These are phyloP conservation scores for Saccharomyces hybrid DNA, from an alignment of 1,139 yeast genomes.

Conservation along the genomic window DNA sequence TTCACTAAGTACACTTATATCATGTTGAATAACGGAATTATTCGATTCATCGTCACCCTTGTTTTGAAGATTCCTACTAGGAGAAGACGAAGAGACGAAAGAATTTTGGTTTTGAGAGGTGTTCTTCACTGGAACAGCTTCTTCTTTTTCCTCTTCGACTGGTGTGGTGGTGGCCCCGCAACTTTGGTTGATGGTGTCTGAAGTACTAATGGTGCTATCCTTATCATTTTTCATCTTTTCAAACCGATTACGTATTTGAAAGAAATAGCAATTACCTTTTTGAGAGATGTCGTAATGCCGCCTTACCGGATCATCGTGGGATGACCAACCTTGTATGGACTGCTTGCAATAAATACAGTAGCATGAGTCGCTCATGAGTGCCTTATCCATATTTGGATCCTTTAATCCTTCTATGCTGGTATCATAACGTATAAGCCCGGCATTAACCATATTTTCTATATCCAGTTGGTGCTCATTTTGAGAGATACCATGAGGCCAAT, in stretches of 20 bases:
- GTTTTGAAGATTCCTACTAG: not conserved
- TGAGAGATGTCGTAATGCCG: slow-evolving; percentile 8
- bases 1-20: not conserved
- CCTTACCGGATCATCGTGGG: slow-evolving; percentile 14
- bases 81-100: not conserved
- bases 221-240: not conserved
- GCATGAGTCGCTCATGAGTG: slow-evolving; percentile 12
- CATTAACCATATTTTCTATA: slow-evolving; percentile 15
- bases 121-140: not conserved
- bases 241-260: slow-evolving; percentile 8
- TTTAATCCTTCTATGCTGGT: slow-evolving; percentile 18
- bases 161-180: not conserved
- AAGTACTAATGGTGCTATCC: not conserved
- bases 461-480: slow-evolving; percentile 3
- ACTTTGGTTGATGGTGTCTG: not conserved
- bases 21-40: not conserved
- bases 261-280: slow-evolving; percentile 22
- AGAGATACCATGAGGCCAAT: slow-evolving; percentile 9
- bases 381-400: slow-evolving; percentile 7
- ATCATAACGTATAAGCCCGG: slow-evolving; percentile 26
- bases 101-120: not conserved
- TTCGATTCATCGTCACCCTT: not conserved
- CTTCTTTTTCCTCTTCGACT: not conserved
- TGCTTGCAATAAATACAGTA: slow-evolving; percentile 25
- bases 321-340: slow-evolving; percentile 9